Conservation (phyloP, 176 grass and related monocot species). For the Pharus latifolius region DNA sequence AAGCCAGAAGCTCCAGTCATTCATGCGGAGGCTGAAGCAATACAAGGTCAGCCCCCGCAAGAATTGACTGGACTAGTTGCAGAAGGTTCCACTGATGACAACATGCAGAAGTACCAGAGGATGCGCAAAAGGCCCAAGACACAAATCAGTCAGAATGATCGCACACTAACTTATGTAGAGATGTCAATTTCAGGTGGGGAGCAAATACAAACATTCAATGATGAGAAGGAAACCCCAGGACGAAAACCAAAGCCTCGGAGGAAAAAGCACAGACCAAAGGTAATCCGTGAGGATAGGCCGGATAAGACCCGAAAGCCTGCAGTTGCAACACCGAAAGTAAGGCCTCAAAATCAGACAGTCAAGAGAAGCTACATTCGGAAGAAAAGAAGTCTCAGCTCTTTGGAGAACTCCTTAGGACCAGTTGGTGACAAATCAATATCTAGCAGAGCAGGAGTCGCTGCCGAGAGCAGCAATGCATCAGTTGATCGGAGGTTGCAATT, state of each 20-base stretch:
- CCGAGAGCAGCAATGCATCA: slow-evolving; percentile 6
- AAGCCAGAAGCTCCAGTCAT: not conserved
- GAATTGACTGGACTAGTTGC: not conserved
- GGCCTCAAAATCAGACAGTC: slow-evolving; percentile 11
- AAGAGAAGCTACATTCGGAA: slow-evolving; percentile 44
- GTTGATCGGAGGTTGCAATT: slow-evolving; percentile 42
- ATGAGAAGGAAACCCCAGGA: slow-evolving; percentile 3
- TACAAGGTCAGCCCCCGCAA: not conserved
- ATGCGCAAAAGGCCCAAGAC: slow-evolving; percentile 6
- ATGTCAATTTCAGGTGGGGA: slow-evolving; percentile 4
- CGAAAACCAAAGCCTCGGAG: slow-evolving; percentile 18
- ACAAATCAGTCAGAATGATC: slow-evolving; percentile 13
- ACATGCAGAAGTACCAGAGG: slow-evolving; percentile 4
- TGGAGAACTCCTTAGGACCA: not conserved
- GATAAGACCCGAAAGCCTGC: slow-evolving; percentile 17
- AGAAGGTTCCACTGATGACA: not conserved
- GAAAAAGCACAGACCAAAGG: slow-evolving; percentile 60
- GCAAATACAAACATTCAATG: not conserved
- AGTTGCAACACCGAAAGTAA: slow-evolving; percentile 26
- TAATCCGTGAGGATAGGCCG: slow-evolving; percentile 32
- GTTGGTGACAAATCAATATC: slow-evolving; percentile 3
- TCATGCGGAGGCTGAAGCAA: slow-evolving; percentile 4
- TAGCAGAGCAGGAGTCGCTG: not conserved
- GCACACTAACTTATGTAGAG: slow-evolving; percentile 24
- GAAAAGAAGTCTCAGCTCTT: slow-evolving; percentile 27